These are phyloP conservation scores for Chlorella sp. DNA, from an alignment of 139 green algal genomes.

Conservation along the genomic window DNA sequence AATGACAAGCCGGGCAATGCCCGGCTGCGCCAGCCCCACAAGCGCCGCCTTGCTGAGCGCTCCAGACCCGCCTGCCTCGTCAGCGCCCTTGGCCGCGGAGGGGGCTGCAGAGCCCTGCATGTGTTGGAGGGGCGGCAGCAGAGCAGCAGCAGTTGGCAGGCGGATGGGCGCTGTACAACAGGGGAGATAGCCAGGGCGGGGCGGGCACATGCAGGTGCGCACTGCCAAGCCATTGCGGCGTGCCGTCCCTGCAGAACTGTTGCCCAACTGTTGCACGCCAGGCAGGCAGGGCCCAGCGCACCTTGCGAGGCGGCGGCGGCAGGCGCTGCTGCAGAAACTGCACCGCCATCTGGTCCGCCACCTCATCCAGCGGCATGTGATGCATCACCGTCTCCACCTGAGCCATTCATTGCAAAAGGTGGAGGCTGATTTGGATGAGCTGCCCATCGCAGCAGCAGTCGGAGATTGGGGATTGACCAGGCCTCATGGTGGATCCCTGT, in stretches of 20 bases:
- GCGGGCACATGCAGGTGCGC: too few relatives aligned
- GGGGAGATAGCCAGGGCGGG: too few relatives aligned
- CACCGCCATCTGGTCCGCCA: slow-evolving; percentile 47
- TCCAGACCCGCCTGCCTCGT: not conserved
- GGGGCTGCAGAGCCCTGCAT: not conserved
- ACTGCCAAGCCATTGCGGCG: too few relatives aligned
- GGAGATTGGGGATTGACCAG: too few relatives aligned
- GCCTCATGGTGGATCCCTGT: too few relatives aligned
- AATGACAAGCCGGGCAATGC: slow-evolving; percentile 45
- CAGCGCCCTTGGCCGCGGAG: not conserved
- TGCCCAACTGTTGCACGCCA: too few relatives aligned
- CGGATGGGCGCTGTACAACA: too few relatives aligned
- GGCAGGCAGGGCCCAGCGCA: too few relatives aligned
- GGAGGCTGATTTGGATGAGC: too few relatives aligned
- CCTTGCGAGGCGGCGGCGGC: slow-evolving; percentile 28
- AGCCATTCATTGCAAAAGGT: too few relatives aligned
- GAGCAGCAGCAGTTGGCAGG: not conserved
- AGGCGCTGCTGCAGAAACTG: slow-evolving; percentile 49
- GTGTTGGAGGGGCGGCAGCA: not conserved
- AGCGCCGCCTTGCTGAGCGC: not conserved
- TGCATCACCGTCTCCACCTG: slow-evolving; percentile 5
- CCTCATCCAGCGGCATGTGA: slow-evolving; percentile 22
- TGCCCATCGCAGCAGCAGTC: too few relatives aligned
- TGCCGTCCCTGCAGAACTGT: too few relatives aligned
- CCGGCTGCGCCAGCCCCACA: slow-evolving; percentile 20